Evolutionary conservation across 2,329 filamentous ascomycete species (phyloP).

Genomic region (Neofusicoccum ribis): DNA sequence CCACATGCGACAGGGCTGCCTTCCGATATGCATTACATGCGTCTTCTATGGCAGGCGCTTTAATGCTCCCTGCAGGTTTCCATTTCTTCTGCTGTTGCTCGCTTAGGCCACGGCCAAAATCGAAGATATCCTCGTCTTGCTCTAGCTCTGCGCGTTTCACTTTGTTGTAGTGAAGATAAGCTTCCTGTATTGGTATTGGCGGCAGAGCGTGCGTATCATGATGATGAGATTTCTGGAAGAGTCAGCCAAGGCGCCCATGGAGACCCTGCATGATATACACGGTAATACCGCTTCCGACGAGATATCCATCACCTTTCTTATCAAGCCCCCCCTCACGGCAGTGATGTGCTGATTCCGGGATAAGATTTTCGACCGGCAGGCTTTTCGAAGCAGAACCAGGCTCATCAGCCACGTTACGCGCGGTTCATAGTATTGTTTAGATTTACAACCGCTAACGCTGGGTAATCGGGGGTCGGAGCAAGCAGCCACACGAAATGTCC

Average conservation of each 20-base stretch:
- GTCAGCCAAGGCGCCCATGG: not conserved
- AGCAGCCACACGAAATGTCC: not conserved
- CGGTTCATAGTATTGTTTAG: not conserved
- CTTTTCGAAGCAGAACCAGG: not conserved
- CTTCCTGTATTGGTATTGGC: conserved; percentile 65
- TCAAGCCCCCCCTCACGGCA: not conserved
- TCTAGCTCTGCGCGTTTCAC: conserved; percentile 54
- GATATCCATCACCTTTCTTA: not conserved
- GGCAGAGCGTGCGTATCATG: conserved; percentile 74
- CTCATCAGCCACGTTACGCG: not conserved
- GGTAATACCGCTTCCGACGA: conserved; percentile 5
- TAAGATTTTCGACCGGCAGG: not conserved
- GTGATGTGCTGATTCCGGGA: not conserved
- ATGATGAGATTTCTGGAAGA: not conserved
- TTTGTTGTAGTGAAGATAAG: conserved; percentile 75
- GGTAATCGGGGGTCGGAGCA: not conserved
- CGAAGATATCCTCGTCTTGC: conserved; percentile 48
- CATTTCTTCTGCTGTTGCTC: conserved; percentile 15
- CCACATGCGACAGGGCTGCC: not conserved
- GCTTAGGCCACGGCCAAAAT: conserved; percentile 38
- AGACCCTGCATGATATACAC: not conserved
- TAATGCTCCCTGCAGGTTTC: not conserved
- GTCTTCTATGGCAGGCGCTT: not conserved
- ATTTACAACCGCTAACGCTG: not conserved
- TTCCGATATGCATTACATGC: conserved; percentile 1